phyloP scores from a whole-genome alignment of 495 filamentous ascomycete genomes.

The Penicillium canariense region DNA sequence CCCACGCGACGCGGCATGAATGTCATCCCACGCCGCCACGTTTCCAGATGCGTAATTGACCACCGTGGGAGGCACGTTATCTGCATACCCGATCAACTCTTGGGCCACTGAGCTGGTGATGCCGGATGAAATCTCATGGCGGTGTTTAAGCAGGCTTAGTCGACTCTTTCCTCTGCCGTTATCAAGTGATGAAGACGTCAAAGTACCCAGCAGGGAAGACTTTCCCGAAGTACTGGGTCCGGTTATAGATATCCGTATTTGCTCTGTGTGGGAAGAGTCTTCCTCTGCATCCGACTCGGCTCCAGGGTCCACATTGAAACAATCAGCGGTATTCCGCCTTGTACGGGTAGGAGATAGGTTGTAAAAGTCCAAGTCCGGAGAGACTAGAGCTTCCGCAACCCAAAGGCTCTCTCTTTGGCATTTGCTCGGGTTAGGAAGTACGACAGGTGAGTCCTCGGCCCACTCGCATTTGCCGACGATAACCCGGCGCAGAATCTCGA shows the following conservation, averaged over 20 bases:
- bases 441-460: conserved; percentile 43
- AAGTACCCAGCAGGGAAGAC: conserved; percentile 81
- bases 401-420: conserved; percentile 61
- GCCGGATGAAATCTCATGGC: conserved; percentile 90
- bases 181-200: conserved; percentile 83
- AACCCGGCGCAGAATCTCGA: conserved; percentile 82
- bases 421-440: conserved; percentile 24
- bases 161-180: conserved; percentile 89
- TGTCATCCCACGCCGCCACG: conserved; percentile 91
- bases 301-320: not conserved
- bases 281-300: conserved; percentile 17
- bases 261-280: conserved; percentile 53
- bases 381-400: conserved; percentile 84
- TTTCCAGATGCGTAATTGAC: conserved; percentile 86
- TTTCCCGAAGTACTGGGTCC: conserved; percentile 93
- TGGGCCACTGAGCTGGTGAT: conserved; percentile 91
- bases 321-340: conserved; percentile 4
- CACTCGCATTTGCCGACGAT: conserved; percentile 84
- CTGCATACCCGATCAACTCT: conserved; percentile 81
- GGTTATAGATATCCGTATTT: conserved; percentile 87
- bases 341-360: conserved; percentile 17
- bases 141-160: conserved; percentile 83
- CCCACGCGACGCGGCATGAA: conserved; percentile 69
- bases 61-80: conserved; percentile 40
- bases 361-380: conserved; percentile 55